Evolutionary conservation across 2,329 filamentous ascomycete genomes (phyloP).

Genomic region (Hortaea sp.): DNA sequence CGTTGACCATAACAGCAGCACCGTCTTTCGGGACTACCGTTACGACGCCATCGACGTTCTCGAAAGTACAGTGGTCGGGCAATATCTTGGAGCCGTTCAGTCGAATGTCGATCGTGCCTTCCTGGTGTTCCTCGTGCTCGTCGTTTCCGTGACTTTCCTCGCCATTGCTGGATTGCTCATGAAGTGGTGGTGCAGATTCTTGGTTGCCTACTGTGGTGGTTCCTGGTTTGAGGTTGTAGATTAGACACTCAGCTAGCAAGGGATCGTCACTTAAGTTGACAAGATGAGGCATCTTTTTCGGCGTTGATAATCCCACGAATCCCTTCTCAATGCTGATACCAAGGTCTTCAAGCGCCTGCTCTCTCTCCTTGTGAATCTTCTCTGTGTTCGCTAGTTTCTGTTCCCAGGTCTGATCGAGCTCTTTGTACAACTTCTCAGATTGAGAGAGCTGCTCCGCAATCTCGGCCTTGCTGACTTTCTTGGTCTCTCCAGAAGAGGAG

Average conservation of each 20-base stretch:
- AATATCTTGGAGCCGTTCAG: slow-evolving; percentile 90
- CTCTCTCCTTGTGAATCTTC: slow-evolving; percentile 93
- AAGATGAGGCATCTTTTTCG: slow-evolving; percentile 98
- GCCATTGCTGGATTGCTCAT: neutral
- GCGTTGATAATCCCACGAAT: slow-evolving; percentile 86
- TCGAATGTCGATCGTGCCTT: slow-evolving; percentile 61
- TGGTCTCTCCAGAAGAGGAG: slow-evolving; percentile 70
- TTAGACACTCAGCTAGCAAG: slow-evolving; percentile 84
- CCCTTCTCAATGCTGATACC: slow-evolving; percentile 99
- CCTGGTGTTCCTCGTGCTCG: slow-evolving; percentile 19
- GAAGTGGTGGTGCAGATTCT: slow-evolving; percentile 52
- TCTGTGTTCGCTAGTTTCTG: slow-evolving; percentile 92
- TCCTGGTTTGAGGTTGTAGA: slow-evolving; percentile 96
- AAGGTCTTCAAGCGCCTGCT: slow-evolving; percentile 87
- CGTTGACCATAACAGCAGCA: slow-evolving; percentile 98
- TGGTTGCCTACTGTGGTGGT: slow-evolving; percentile 91
- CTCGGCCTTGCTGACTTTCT: slow-evolving; percentile 96
- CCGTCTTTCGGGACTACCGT: slow-evolving; percentile 80
- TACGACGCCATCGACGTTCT: slow-evolving; percentile 88
- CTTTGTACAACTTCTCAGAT: slow-evolving; percentile 89
- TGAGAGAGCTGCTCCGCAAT: slow-evolving; percentile 94
- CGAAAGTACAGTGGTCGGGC: slow-evolving; percentile 85
- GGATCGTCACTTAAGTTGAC: slow-evolving; percentile 82
- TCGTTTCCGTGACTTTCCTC: slow-evolving; percentile 1
- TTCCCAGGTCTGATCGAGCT: slow-evolving; percentile 98